A percentile compares a stretch with the other conserved stretches of the same genome.
Evolutionary conservation across 768 basidiomycete species (phyloP).

Genomic region (Mycena sanguinolenta): DNA sequence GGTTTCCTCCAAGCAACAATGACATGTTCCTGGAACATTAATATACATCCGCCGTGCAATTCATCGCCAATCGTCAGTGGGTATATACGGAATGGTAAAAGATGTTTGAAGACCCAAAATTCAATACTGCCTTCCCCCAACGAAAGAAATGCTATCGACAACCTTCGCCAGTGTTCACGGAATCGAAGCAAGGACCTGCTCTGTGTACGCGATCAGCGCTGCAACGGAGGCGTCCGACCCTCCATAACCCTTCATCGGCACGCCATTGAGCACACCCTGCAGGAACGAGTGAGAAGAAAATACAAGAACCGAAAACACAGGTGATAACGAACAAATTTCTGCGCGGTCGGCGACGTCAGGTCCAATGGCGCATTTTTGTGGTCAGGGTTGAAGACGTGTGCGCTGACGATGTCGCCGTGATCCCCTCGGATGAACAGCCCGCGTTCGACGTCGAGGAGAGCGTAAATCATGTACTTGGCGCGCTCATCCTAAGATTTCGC

Average conservation of each 20-base stretch:
- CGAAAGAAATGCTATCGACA: no score
- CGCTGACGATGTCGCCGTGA: neutral
- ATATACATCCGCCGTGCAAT: no score
- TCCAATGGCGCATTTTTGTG: neutral
- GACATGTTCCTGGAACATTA: no score
- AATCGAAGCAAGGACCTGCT: slow-evolving; percentile 4
- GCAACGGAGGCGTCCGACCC: slow-evolving; percentile 13
- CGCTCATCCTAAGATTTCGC: slow-evolving; percentile 7
- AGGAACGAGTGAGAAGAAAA: neutral
- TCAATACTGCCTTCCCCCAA: no score
- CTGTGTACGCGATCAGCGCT: slow-evolving; percentile 10
- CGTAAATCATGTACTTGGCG: slow-evolving; percentile 15
- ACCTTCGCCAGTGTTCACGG: no score
- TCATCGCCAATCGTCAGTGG: no score
- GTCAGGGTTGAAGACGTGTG: neutral
- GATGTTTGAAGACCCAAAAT: no score
- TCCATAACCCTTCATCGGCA: slow-evolving; percentile 24
- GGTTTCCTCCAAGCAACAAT: no score
- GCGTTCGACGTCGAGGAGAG: neutral
- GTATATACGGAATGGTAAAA: no score
- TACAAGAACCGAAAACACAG: neutral
- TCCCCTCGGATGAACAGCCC: neutral
- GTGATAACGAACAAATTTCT: neutral
- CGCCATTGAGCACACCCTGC: slow-evolving; percentile 10
- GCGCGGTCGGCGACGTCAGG: neutral